Conservation (phyloP, 805 yeast genomes). For the Nematodospora valgi region DNA sequence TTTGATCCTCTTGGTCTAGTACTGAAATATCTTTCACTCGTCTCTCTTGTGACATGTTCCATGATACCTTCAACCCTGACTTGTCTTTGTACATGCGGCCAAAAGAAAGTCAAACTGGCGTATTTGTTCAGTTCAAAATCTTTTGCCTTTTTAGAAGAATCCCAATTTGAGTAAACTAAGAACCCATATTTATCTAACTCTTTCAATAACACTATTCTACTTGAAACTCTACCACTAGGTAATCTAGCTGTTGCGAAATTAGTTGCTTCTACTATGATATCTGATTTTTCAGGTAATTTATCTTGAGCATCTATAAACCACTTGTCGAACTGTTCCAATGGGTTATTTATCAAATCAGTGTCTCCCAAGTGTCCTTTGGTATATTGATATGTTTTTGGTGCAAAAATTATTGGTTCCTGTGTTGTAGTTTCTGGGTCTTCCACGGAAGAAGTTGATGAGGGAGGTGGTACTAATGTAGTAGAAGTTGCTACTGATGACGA, state of each 20-base stretch:
- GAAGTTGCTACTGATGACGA: neutral
- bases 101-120: slow-evolving; percentile 85
- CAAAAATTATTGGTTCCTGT: slow-evolving; percentile 48
- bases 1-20: slow-evolving; percentile 91
- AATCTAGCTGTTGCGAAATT: slow-evolving; percentile 84
- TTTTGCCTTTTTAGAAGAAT: slow-evolving; percentile 70
- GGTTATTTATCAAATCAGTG: slow-evolving; percentile 51
- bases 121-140: slow-evolving; percentile 71
- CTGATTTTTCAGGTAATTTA: slow-evolving; percentile 39
- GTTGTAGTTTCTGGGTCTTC: slow-evolving; percentile 13
- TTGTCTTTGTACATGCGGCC: slow-evolving; percentile 89
- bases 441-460: neutral
- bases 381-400: slow-evolving; percentile 88
- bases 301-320: slow-evolving; percentile 63
- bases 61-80: slow-evolving; percentile 88
- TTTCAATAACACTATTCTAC: slow-evolving; percentile 81
- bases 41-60: slow-evolving; percentile 70
- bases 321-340: slow-evolving; percentile 70
- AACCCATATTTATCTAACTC: slow-evolving; percentile 86
- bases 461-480: neutral
- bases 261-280: slow-evolving; percentile 70
- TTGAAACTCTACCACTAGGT: slow-evolving; percentile 88
- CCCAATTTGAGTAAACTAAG: slow-evolving; percentile 90
- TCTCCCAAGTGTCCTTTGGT: slow-evolving; percentile 61
- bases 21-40: slow-evolving; percentile 71